phyloP scores from a whole-genome alignment of 306 rosid species.

The Fragaria vesca region DNA sequence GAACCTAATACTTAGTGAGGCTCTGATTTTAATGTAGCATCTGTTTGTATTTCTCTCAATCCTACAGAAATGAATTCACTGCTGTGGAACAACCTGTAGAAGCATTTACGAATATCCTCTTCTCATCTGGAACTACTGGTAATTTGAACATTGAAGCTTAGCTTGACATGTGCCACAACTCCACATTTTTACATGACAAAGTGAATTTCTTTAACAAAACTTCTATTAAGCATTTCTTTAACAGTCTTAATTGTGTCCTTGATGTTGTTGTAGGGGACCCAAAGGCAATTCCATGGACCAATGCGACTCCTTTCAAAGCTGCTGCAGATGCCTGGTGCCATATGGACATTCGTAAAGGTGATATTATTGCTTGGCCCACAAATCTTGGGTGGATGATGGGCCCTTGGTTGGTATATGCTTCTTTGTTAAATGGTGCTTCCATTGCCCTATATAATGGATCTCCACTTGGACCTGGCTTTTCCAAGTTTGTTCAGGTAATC shows the following conservation, averaged over 20 bases:
- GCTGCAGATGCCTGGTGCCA: conserved; percentile 99
- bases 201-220: not conserved
- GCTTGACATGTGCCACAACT: not conserved
- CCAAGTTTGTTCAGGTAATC: conserved; percentile 83
- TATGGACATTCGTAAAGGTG: conserved; percentile 76
- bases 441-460: conserved; percentile 87
- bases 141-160: conserved; percentile 22
- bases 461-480: conserved; percentile 87
- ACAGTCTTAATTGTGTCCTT: conserved; percentile 18
- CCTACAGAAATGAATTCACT: conserved; percentile 70
- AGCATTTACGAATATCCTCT: conserved; percentile 71
- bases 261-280: conserved; percentile 70
- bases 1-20: conserved; percentile 1
- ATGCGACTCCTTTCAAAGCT: conserved; percentile 79
- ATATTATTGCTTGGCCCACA: conserved; percentile 88
- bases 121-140: conserved; percentile 99
- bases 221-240: not conserved
- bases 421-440: conserved; percentile 88
- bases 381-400: conserved; percentile 99
- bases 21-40: not conserved
- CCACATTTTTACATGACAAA: not conserved
- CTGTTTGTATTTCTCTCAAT: conserved; percentile 17
- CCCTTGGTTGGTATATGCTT: conserved; percentile 95
- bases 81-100: conserved; percentile 67
- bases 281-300: conserved; percentile 98